phyloP scores from a whole-genome alignment of 1,139 yeast genomes.

The Diutina scorzettiae region DNA sequence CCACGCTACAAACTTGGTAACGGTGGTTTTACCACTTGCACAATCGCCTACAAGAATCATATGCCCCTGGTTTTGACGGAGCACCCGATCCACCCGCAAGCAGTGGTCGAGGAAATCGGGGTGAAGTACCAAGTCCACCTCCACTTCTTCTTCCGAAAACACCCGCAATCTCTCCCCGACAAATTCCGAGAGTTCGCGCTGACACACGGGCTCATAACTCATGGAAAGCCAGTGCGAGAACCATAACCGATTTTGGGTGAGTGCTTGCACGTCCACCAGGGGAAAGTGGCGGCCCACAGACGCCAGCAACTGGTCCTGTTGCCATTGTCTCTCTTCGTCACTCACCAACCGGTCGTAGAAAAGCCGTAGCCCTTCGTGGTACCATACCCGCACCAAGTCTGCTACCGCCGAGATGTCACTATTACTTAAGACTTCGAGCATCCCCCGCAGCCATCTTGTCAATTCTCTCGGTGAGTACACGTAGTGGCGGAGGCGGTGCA shows the following conservation, averaged over 20 bases:
- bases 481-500: conserved; percentile 39
- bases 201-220: conserved; percentile 46
- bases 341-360: conserved; percentile 61
- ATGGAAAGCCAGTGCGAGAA: conserved; percentile 69
- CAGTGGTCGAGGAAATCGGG: conserved; percentile 68
- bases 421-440: conserved; percentile 35
- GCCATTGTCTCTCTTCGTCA: conserved; percentile 39
- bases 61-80: conserved; percentile 85
- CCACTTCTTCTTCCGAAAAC: conserved; percentile 69
- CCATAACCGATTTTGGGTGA: conserved; percentile 39
- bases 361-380: conserved; percentile 68
- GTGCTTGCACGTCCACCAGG: conserved; percentile 22
- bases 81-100: conserved; percentile 68
- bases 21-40: conserved; percentile 71
- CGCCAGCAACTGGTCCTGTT: conserved; percentile 29
- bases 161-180: conserved; percentile 53
- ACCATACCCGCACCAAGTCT: conserved; percentile 56
- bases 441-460: conserved; percentile 80
- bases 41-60: conserved; percentile 79
- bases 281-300: conserved; percentile 36
- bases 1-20: conserved; percentile 84
- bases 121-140: conserved; percentile 48
- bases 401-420: conserved; percentile 15
- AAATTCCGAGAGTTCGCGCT: conserved; percentile 34
- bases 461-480: conserved; percentile 85